Conservation (phyloP, 768 basidiomycete genomes). For the Mycena capillaripes region DNA sequence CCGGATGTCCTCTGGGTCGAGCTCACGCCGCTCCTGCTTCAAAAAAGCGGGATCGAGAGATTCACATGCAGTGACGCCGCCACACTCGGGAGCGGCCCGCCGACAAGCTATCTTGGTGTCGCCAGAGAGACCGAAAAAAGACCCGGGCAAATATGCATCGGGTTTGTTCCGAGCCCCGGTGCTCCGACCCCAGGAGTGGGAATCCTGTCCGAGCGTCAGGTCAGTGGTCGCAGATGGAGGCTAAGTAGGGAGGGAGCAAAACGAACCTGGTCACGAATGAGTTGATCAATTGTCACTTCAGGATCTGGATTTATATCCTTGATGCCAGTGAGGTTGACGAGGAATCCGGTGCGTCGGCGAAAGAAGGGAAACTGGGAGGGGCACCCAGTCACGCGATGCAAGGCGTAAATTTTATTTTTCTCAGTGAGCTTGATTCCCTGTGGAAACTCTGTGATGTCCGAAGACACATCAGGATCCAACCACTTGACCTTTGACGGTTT, state of each 20-base stretch:
- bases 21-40: slow-evolving; percentile 14
- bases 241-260: not conserved
- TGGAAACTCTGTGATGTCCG: slow-evolving; percentile 15
- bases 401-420: slow-evolving; percentile 5
- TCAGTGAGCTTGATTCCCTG: slow-evolving; percentile 4
- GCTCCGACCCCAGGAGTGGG: slow-evolving; percentile 17
- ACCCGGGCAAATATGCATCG: slow-evolving; percentile 9
- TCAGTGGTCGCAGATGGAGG: not conserved
- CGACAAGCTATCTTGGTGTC: slow-evolving; percentile 14
- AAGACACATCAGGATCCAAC: slow-evolving; percentile 14
- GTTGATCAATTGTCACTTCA: slow-evolving; percentile 13
- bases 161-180: not conserved
- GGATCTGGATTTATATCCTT: not conserved
- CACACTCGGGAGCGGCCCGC: slow-evolving; percentile 10
- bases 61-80: slow-evolving; percentile 16
- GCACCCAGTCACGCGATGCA: slow-evolving; percentile 14
- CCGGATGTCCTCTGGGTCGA: slow-evolving; percentile 12
- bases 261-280: slow-evolving; percentile 20
- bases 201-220: not conserved
- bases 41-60: slow-evolving; percentile 22
- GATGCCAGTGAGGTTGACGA: slow-evolving; percentile 8
- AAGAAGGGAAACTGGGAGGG: not conserved
- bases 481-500: slow-evolving; percentile 12
- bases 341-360: slow-evolving; percentile 8
- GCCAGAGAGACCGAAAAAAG: slow-evolving; percentile 13